Evolutionary conservation across 2,329 filamentous ascomycete genomes (phyloP), one percentile per base, ranked within the genome.

Genomic region (Fusarium albosuccineum): DNA sequence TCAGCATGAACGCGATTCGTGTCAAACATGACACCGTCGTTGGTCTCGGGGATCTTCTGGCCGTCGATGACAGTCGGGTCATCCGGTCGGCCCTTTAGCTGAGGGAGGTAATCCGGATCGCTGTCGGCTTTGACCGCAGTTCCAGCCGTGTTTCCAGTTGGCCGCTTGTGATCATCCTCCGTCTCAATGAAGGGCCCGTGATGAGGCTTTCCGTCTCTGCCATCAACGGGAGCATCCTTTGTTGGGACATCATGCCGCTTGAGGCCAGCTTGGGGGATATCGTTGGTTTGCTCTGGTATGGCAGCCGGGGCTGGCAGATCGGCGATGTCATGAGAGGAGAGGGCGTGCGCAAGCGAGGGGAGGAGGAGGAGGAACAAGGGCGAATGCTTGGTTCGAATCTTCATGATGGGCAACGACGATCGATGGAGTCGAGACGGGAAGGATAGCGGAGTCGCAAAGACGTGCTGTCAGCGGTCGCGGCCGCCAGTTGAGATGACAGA

Each of bases 21-120:
- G 78, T 97, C 94, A 75, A 97, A 92, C 95, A 97, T 97, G 60
- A 97, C 93, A 40, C 94, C 93, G 76, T 97, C 89, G 70, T 90
- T 89, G 63, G 82, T 82, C 67, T 88, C 82, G 29, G 88, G 87
- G 22, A 90, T 88, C 77, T 85, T 87, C 74, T 85, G 85, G 69
- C 87, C 88, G 54, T 89, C 85, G 44, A 88, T 77, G 9, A 86
- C 76, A 27, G 83, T 86, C 48, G 82, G 81, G 61, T 88, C 85
- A 36, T 76, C 72, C 1, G 84, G 82, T n/a, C 83, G 80, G 60
- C 85, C 83, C 70, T 85, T 84, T 26, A 86, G 75, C 7, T 78
- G 70, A 2, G 85, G 81, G 14, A 83, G 73, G 27, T 80, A 76
- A 54, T 78, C 76, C 48, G 80, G 73, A 11, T 78, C 73, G 44